These are phyloP conservation scores for Solanum corneliomulleri DNA, from an alignment of 257 asterid species.

Conservation along the genomic window DNA sequence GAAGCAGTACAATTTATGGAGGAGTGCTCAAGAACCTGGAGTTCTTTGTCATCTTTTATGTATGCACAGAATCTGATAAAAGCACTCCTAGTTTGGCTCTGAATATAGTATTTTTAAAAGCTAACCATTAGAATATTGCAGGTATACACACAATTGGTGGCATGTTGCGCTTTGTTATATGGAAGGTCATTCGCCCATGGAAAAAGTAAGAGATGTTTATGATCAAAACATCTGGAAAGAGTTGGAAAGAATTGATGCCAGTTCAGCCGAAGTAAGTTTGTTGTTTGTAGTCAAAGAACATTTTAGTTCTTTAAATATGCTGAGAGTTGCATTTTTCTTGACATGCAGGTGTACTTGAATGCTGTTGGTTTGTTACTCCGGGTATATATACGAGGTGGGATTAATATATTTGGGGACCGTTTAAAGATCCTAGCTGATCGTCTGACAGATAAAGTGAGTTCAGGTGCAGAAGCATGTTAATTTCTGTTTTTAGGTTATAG, in stretches of 20 bases:
- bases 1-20: conserved; percentile 90
- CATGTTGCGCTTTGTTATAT: conserved; percentile 86
- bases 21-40: conserved; percentile 75
- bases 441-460: conserved; percentile 60
- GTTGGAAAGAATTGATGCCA: conserved; percentile 63
- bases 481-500: background rate
- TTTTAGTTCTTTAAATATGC: background rate
- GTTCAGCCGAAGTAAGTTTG: conserved; percentile 49
- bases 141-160: conserved; percentile 99
- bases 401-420: conserved; percentile 43
- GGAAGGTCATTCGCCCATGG: conserved; percentile 70
- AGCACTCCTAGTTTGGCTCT: background rate
- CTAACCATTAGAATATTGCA: conserved; percentile 9
- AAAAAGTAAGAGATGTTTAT: conserved; percentile 55
- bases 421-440: conserved; percentile 41
- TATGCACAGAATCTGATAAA: conserved; percentile 17
- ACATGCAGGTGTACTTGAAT: conserved; percentile 68
- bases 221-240: conserved; percentile 74
- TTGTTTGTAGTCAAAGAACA: background rate
- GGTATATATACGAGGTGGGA: conserved; percentile 48
- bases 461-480: background rate
- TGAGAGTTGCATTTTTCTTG: background rate
- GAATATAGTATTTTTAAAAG: background rate
- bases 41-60: conserved; percentile 75
- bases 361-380: conserved; percentile 72